Evolutionary conservation across 768 basidiomycete species (phyloP), one percentile per base, ranked within the genome.

Genomic region (Boletus patriciae): DNA sequence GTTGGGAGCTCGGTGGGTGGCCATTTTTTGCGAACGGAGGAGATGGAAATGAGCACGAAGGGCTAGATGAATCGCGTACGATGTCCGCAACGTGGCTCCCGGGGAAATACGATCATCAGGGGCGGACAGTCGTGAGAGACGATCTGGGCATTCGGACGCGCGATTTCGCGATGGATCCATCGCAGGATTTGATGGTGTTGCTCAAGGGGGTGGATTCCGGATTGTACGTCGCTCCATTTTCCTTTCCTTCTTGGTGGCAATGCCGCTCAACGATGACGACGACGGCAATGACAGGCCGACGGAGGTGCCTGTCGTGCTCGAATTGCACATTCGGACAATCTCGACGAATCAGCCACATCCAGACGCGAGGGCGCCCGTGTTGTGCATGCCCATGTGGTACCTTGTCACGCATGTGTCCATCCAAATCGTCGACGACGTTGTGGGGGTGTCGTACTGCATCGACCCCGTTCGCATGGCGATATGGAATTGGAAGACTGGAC

Each of bases 81-180:
- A 62, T 61, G 56, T 57, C 36, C 2, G 21, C 67, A 13, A 61
- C 62, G 46, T 62, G 70, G 50, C 49, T 73, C 18, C 71, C 61
- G 0, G 46, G 61, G 4, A 16, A 25, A 9, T 18, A 44, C 15
- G 58, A 33, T 29, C 69, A 33, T 29, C 69, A n/a, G 19, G 53
- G 48, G 0, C 58, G n/a, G 2, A 54, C 56, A 31, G 38, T 73
- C 36, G 59, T 72, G 2, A 58, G 66, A 16, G 66, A 71, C 2
- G 73, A 81, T 29, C 41, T 84, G 0, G 76, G 74, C 1, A 44
- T 83, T 8, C 55, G 66, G 10, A 73, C 77, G 40, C 74, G 80
- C 43, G 85, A 87, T 62, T 84, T 86, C 57, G 83, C 82, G 0
- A 80, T 86, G 19, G 85, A 87, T 60, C 84, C 85, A 1, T 77